These are phyloP conservation scores for Dictyostelium intermedium DNA, from an alignment of 78 protist species.

Conservation along the genomic window DNA sequence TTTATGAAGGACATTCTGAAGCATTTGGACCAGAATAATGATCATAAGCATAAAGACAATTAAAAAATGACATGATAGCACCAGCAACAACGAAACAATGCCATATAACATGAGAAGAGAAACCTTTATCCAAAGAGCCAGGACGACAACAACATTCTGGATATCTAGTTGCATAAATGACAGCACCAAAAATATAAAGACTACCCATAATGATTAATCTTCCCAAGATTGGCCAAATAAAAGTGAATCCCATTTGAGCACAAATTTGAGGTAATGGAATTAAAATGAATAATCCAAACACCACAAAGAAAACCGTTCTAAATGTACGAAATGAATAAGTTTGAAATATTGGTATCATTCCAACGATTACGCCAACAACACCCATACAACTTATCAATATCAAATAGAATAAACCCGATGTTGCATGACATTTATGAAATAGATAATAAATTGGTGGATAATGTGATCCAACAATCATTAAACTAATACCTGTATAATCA, in stretches of 20 bases:
- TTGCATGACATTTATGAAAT: constrained; percentile 14
- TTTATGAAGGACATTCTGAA: background rate
- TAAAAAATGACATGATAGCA: constrained; percentile 15
- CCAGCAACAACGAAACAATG: constrained; percentile 43
- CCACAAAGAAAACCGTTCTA: constrained; percentile 33
- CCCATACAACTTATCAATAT: constrained; percentile 34
- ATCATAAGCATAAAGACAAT: constrained; percentile 34
- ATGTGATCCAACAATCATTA: constrained; percentile 51
- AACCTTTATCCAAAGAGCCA: constrained; percentile 21
- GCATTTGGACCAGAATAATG: constrained; percentile 24
- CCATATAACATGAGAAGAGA: constrained; percentile 31
- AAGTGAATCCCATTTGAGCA: background rate
- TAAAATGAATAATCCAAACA: constrained; percentile 38
- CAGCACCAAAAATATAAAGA: constrained; percentile 30
- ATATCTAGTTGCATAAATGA: constrained; percentile 37
- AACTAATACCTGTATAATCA: constrained; percentile 47
- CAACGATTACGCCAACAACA: constrained; percentile 32
- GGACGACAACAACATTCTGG: constrained; percentile 60
- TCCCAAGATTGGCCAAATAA: constrained; percentile 20
- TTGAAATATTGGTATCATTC: constrained; percentile 54
- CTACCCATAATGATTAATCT: constrained; percentile 37
- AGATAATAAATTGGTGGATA: constrained; percentile 36
- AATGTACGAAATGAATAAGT: constrained; percentile 35
- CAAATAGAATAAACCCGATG: background rate
- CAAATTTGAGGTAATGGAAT: constrained; percentile 51